Conservation (phyloP, 305 asterid genomes). For the Fraxinus albicans region DNA sequence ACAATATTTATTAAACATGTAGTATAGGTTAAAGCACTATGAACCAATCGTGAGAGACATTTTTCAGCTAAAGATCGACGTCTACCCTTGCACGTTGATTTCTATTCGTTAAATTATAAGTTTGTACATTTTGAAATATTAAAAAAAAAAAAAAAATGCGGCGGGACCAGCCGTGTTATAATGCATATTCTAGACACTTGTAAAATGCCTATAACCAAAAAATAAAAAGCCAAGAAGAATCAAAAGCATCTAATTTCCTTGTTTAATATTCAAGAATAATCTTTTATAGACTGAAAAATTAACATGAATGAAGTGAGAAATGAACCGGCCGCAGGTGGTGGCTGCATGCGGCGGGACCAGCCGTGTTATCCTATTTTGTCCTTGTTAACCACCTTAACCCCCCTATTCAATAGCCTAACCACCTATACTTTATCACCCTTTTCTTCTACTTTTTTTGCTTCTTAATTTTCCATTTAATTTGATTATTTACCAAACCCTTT, state of each 20-base stretch:
- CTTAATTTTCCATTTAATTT: background rate
- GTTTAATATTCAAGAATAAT: background rate
- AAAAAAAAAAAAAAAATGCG: too few relatives aligned
- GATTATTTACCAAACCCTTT: background rate
- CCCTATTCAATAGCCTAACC: constrained; percentile 35
- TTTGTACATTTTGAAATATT: too few relatives aligned
- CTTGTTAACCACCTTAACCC: constrained; percentile 1
- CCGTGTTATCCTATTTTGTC: background rate
- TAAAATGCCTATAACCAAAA: background rate
- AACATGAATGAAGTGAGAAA: background rate
- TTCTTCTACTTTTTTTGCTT: background rate
- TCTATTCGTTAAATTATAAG: too few relatives aligned
- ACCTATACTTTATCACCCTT: constrained; percentile 26
- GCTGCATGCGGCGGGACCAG: constrained; percentile 8
- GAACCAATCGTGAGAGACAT: background rate
- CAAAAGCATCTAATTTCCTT: background rate
- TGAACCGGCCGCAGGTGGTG: background rate
- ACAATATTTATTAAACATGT: too few relatives aligned
- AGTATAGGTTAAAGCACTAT: background rate
- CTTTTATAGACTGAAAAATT: background rate
- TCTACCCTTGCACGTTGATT: too few relatives aligned
- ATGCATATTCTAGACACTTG: background rate
- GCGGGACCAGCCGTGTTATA: background rate
- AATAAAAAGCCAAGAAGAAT: background rate
- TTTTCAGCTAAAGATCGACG: background rate